Evolutionary conservation across 768 basidiomycete genomes (phyloP).

Genomic region (Sarcomyxa edulis): DNA sequence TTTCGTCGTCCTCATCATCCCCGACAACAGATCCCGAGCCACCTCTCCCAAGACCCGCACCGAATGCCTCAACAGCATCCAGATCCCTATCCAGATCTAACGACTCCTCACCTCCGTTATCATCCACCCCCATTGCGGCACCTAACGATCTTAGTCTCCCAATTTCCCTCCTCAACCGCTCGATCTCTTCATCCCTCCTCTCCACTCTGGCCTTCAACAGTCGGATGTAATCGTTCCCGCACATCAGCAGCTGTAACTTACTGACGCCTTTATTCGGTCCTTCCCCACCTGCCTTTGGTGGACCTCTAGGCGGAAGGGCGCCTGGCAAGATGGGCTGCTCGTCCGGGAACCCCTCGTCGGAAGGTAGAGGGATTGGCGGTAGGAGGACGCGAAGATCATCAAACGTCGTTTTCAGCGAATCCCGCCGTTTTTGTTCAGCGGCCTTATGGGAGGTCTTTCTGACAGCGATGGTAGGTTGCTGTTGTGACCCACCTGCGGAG

Average conservation of each 20-base stretch:
- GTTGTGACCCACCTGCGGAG: conserved; percentile 6
- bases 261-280: conserved; percentile 95
- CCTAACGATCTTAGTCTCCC: conserved; percentile 48
- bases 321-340: conserved; percentile 84
- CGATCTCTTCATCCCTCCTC: conserved; percentile 76
- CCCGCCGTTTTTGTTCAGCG: conserved; percentile 95
- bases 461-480: conserved; percentile 28
- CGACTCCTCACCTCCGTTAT: conserved; percentile 25
- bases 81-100: conserved; percentile 55
- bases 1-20: conserved; percentile 11
- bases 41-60: conserved; percentile 14
- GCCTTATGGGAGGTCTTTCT: conserved; percentile 89
- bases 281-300: conserved; percentile 78
- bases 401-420: conserved; percentile 92
- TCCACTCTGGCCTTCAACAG: conserved; percentile 73
- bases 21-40: conserved; percentile 7
- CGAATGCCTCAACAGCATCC: conserved; percentile 44
- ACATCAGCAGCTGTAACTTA: conserved; percentile 87
- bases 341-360: conserved; percentile 63
- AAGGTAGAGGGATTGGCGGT: conserved; percentile 83
- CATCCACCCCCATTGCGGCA: conserved; percentile 23
- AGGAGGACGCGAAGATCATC: conserved; percentile 79
- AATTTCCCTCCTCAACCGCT: conserved; percentile 60
- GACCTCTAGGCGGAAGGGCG: conserved; percentile 83
- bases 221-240: conserved; percentile 85